Evolutionary conservation across 495 filamentous ascomycete species (phyloP), one percentile per base, ranked within the genome.

Genomic region (Penicillium arizonense): DNA sequence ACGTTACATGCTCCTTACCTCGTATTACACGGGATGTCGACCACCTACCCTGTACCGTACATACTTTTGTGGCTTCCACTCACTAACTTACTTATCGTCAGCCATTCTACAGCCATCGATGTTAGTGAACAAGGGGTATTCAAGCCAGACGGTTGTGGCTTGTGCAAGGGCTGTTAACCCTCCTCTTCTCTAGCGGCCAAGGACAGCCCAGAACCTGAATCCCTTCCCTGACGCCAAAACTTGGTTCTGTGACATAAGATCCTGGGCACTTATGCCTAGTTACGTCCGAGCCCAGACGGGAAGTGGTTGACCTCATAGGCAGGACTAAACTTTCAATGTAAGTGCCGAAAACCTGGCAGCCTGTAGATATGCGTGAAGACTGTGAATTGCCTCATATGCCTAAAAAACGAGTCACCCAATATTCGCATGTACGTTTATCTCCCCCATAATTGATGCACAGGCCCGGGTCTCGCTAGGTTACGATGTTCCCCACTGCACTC

Each of bases 11-110:
- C 23, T 8, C 18, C 14, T 26, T 58, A 55, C 56, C 28, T 35
- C 40, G 56, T 58, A 58, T 55, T 58, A 57, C 46, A 39, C 47
- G 30, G 32, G 21, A 36, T 52, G 37, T 56, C 7, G 28, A 30
- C 28, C 8, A 7, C 28, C 3, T 30, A 30, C 28, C 5, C 4
- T 24, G 5, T 6, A 24, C 23, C 18, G 18, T 18, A 24, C 3
- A 24, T 4, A 24, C 23, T 24, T 3, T 4, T 4, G 23, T 6
- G 23, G 23, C 23, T 24, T 24, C 23, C 23, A 24, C 23, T 24
- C 23, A 24, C 23, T 24, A 24, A 24, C 23, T 6, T 24, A 18
- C 23, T 43, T 43, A 34, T 18, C 20, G 11, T 21, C 36, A 48
- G 20, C 51, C n/a, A 23, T 36, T 1, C 28, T 4, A 21, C 35